Base-by-base conservation (phyloP, 2,329 filamentous ascomycete species). In the Trichoderma atrobrunneum region DNA sequence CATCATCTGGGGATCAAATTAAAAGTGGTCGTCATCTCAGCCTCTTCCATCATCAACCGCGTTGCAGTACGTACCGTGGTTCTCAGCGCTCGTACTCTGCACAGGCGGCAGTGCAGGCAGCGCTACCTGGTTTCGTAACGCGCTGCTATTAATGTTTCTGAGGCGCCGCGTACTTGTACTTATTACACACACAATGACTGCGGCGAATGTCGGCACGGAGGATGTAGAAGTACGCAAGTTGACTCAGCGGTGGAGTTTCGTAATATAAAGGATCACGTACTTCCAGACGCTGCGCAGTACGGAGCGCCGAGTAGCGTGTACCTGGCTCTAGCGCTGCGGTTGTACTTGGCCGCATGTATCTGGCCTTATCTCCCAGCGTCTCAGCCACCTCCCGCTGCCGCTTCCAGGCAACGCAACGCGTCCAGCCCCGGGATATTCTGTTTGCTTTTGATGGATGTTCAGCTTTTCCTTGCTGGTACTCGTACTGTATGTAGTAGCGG, bases 351-450 rank as follows among this genome's bases (percentile, higher is more conserved):
- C 32, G 39, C 26, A 56, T 65, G 69, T 65, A 51, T 57, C 48
- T 65, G 43, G 18, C 61, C 69, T 71, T 71, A 71, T 71, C 69
- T 65, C 61, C 51, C 48, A 54, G 57, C 56, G 60, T 64, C 69
- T 71, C 69, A 71, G 69, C 69, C 69, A 71, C 69, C 69, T 71
- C 69, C 69, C 61, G 69, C 51, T 57, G 56, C 36, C 24, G 65
- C 62, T 65, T 30, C 34, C 62, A 48, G 51, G 64, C 64, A 36
- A 70, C 66, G 66, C 66, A 36, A 70, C 66, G 66, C 66, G 66
- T 70, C 66, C 66, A 26, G 56, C 34, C 66, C 56, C 21, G 28
- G 56, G 34, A 36, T 36, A 51, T 61, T 57, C 14, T 21, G 21
- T 30, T 43, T 69, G 54, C 34, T 34, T 10, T 32, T 7, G 30